Conservation (phyloP, 2,329 filamentous ascomycete species). For the Chrysoporthe puriensis region DNA sequence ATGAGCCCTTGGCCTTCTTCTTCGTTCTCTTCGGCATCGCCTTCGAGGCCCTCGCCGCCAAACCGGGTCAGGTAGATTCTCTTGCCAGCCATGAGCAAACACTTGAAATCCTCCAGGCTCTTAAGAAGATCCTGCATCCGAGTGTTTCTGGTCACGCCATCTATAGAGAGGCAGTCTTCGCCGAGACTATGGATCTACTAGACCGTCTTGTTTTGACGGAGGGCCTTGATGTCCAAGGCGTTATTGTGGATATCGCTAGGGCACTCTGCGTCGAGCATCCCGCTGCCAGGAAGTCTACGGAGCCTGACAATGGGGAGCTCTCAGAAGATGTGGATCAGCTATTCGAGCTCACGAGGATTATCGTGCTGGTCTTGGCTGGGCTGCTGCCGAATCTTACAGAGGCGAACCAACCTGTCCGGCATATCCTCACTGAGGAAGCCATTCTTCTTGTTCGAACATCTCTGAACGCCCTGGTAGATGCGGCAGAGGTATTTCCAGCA, state of each 20-base stretch:
- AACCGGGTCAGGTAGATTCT: slow-evolving; percentile 67
- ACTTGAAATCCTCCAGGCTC: slow-evolving; percentile 79
- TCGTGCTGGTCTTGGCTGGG: slow-evolving; percentile 88
- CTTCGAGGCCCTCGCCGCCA: slow-evolving; percentile 90
- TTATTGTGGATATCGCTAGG: slow-evolving; percentile 92
- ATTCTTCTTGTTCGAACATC: slow-evolving; percentile 78
- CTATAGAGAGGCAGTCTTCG: slow-evolving; percentile 93
- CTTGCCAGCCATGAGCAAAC: slow-evolving; percentile 78
- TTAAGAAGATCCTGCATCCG: slow-evolving; percentile 93
- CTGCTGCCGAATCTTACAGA: slow-evolving; percentile 82
- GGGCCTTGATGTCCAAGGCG: slow-evolving; percentile 81
- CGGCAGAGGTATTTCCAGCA: slow-evolving; percentile 91
- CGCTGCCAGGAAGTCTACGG: slow-evolving; percentile 73
- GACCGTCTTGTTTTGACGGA: slow-evolving; percentile 93
- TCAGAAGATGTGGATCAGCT: slow-evolving; percentile 98
- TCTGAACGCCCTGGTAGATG: slow-evolving; percentile 87
- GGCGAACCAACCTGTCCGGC: slow-evolving; percentile 65
- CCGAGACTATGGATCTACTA: slow-evolving; percentile 94
- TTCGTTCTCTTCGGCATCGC: slow-evolving; percentile 96
- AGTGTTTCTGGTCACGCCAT: slow-evolving; percentile 96
- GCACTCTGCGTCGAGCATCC: slow-evolving; percentile 90
- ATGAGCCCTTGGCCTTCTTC: slow-evolving; percentile 98
- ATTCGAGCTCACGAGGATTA: slow-evolving; percentile 94
- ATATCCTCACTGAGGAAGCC: slow-evolving; percentile 85
- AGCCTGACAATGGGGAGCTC: slow-evolving; percentile 73